A percentile compares a stretch with the other conserved stretches of the same genome.
These are phyloP conservation scores for Exophiala sp. DNA, from an alignment of 2,329 filamentous ascomycete genomes.

Conservation along the genomic window DNA sequence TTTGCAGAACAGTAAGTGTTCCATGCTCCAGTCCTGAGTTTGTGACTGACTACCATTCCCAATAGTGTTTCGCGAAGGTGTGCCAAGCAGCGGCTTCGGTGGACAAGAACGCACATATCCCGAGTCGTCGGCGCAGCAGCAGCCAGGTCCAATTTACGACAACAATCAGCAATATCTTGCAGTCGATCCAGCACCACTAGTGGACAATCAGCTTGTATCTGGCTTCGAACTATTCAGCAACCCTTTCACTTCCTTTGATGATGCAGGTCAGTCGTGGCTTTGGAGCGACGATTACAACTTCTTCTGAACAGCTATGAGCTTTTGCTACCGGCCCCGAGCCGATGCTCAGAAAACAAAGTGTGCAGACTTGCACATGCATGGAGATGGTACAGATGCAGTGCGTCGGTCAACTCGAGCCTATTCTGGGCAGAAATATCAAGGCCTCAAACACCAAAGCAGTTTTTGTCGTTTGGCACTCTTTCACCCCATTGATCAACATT, in stretches of 20 bases:
- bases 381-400: no score
- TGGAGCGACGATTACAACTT: neutral
- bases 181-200: neutral
- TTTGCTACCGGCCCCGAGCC: neutral
- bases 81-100: neutral
- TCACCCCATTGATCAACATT: no score
- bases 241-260: neutral
- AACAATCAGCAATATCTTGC: neutral
- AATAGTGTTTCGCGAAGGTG: neutral
- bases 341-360: neutral
- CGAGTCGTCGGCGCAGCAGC: neutral
- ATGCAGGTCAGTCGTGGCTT: slow-evolving; percentile 1
- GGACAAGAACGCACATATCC: neutral
- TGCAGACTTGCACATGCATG: no score
- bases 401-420: no score
- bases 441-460: no score
- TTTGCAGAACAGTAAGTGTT: neutral
- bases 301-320: neutral
- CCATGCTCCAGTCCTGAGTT: neutral
- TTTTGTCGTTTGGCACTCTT: no score
- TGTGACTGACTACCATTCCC: neutral
- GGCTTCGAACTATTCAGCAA: neutral
- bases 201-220: neutral
- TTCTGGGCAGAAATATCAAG: no score
- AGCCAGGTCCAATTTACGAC: neutral